Conservation (phyloP, 768 basidiomycete species). For the Lyophyllum semitale region DNA sequence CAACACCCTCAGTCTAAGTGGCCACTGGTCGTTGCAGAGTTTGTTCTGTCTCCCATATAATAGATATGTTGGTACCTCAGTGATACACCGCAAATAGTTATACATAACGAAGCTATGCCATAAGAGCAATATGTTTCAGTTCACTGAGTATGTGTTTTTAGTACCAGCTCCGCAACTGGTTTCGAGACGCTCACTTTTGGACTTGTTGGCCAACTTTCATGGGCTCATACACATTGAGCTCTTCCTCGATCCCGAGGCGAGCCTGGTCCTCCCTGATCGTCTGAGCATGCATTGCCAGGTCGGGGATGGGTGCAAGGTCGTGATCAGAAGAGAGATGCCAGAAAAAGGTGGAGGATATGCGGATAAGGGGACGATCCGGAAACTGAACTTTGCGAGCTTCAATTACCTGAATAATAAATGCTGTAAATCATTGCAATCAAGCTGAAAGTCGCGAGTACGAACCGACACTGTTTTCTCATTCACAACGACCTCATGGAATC, state of each 20-base stretch:
- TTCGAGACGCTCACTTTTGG: slow-evolving; percentile 55
- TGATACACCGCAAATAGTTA: background rate
- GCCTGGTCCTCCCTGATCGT: slow-evolving; percentile 41
- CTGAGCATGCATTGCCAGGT: slow-evolving; percentile 50
- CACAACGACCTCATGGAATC: slow-evolving; percentile 94
- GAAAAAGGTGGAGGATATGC: slow-evolving; percentile 97
- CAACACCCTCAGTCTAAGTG: slow-evolving; percentile 30
- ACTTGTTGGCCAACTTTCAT: slow-evolving; percentile 94
- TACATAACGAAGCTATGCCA: slow-evolving; percentile 27
- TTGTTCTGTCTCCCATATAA: background rate
- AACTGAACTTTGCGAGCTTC: slow-evolving; percentile 54
- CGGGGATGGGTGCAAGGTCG: slow-evolving; percentile 67
- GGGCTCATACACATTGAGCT: slow-evolving; percentile 52
- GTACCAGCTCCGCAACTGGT: slow-evolving; percentile 2
- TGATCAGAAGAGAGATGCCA: slow-evolving; percentile 91
- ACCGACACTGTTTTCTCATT: slow-evolving; percentile 78
- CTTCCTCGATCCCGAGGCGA: slow-evolving; percentile 41
- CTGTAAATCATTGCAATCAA: background rate
- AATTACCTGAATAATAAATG: slow-evolving; percentile 45
- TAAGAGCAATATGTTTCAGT: slow-evolving; percentile 77
- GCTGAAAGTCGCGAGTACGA: slow-evolving; percentile 16
- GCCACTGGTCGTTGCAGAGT: slow-evolving; percentile 6
- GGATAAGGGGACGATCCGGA: slow-evolving; percentile 83
- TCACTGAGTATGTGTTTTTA: slow-evolving; percentile 49
- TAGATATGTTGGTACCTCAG: background rate